Evolutionary conservation across 257 asterid species (phyloP).

Genomic region (Forsythia suspensa): DNA sequence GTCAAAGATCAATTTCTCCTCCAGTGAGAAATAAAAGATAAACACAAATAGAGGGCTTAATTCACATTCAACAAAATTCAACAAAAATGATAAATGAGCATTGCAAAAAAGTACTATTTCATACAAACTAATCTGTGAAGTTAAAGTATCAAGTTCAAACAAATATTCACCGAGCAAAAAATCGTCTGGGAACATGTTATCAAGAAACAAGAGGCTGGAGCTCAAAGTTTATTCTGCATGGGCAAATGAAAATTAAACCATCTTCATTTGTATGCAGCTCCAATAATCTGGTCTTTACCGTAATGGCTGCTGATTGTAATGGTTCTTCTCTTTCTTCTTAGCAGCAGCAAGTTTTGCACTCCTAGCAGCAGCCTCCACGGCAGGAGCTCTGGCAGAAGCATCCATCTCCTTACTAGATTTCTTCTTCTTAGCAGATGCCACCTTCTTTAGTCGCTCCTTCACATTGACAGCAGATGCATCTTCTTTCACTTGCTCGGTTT

Average conservation of each 20-base stretch:
- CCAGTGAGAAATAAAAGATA: neutral
- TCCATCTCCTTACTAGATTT: slow-evolving; percentile 87
- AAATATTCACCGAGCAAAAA: neutral
- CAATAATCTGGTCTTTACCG: slow-evolving; percentile 41
- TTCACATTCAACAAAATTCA: neutral
- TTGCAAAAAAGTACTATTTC: neutral
- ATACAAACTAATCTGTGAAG: neutral
- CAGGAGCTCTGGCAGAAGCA: slow-evolving; percentile 82
- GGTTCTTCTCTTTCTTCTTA: slow-evolving; percentile 94
- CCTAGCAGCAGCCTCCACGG: slow-evolving; percentile 94
- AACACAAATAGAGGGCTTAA: neutral
- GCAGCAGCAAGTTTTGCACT: slow-evolving; percentile 83
- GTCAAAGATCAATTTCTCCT: neutral
- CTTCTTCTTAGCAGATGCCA: slow-evolving; percentile 74
- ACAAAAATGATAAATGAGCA: neutral
- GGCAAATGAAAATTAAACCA: slow-evolving; percentile 19
- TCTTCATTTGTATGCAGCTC: slow-evolving; percentile 19
- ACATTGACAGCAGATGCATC: slow-evolving; percentile 56
- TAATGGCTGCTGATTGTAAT: slow-evolving; percentile 88
- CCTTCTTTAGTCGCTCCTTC: slow-evolving; percentile 77
- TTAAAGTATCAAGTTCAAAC: neutral
- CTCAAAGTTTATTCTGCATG: slow-evolving; percentile 33
- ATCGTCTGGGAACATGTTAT: neutral
- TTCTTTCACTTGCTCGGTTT: slow-evolving; percentile 43
- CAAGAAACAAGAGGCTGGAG: slow-evolving; percentile 26